Evolutionary conservation across 148 eudicot species (phyloP).

Genomic region (Dysphania ambrosioides): DNA sequence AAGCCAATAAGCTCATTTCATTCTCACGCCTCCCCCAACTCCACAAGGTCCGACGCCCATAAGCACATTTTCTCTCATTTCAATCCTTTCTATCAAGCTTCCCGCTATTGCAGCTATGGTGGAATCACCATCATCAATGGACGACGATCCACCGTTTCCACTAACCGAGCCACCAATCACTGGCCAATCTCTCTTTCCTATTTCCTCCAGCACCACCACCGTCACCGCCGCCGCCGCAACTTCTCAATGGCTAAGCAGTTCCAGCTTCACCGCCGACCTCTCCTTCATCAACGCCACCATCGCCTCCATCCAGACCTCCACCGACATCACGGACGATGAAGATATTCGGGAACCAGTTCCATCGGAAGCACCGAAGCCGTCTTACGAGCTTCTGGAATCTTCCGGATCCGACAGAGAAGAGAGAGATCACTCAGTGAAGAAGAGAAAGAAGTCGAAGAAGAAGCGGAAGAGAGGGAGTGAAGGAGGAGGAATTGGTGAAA

Average conservation of each 20-base stretch:
- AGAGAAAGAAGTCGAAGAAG: slow-evolving; percentile 20
- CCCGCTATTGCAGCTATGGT: not conserved
- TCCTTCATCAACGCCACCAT: slow-evolving; percentile 47
- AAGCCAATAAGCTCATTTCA: no score
- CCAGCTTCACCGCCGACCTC: slow-evolving; percentile 74
- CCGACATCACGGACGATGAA: slow-evolving; percentile 11
- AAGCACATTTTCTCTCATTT: no score
- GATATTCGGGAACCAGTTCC: slow-evolving; percentile 9
- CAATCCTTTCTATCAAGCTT: no score
- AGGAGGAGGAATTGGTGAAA: slow-evolving; percentile 8
- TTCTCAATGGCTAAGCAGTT: slow-evolving; percentile 52
- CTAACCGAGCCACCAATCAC: not conserved
- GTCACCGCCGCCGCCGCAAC: slow-evolving; percentile 18
- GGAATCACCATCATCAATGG: not conserved
- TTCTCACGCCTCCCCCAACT: no score
- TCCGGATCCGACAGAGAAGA: slow-evolving; percentile 37
- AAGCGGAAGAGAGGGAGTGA: slow-evolving; percentile 29
- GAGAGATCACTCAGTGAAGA: slow-evolving; percentile 19
- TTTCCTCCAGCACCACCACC: slow-evolving; percentile 6
- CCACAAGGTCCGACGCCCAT: no score
- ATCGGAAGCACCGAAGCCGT: not conserved
- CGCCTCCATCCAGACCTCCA: slow-evolving; percentile 29
- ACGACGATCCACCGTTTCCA: not conserved
- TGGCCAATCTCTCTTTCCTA: slow-evolving; percentile 26
- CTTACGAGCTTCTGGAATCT: slow-evolving; percentile 44